Evolutionary conservation across 805 yeast species (phyloP).

Genomic region (Saturnispora diversa): DNA sequence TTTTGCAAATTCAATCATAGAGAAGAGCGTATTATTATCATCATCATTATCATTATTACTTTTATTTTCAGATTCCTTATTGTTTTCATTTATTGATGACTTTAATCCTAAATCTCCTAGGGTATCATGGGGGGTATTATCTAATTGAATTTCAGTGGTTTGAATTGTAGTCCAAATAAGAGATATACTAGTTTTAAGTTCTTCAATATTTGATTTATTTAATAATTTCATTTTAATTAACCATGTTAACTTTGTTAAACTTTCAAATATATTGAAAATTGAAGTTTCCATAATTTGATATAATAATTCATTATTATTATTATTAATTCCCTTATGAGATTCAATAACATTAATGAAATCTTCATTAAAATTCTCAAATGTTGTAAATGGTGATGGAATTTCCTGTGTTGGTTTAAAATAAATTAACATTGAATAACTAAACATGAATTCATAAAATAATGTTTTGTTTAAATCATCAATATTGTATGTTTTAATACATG

Average conservation of each 20-base stretch:
- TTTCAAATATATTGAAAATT: conserved; percentile 31
- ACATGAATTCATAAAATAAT: conserved; percentile 26
- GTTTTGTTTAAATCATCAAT: conserved; percentile 9
- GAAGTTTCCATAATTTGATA: conserved; percentile 34
- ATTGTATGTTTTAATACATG: not conserved
- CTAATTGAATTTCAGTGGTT: conserved; percentile 26
- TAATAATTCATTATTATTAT: conserved; percentile 24
- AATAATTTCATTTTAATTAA: conserved; percentile 20
- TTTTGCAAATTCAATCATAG: conserved; percentile 18
- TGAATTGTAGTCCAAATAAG: conserved; percentile 27
- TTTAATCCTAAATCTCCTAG: not conserved
- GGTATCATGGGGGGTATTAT: conserved; percentile 3
- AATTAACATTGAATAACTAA: conserved; percentile 34
- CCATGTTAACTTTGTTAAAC: conserved; percentile 33
- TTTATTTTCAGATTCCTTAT: too few species aligned
- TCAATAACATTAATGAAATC: conserved; percentile 12
- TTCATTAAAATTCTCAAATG: conserved; percentile 27
- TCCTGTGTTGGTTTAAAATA: conserved; percentile 30
- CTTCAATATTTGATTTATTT: conserved; percentile 9
- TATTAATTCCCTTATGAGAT: too few species aligned
- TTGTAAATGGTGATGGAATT: conserved; percentile 37
- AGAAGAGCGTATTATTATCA: not conserved
- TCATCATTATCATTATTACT: too few species aligned
- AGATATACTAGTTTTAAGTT: conserved; percentile 22
- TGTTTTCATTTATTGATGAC: not conserved